These are phyloP conservation scores for Cucurbita argyrosperma DNA, from an alignment of 306 rosid genomes.

Conservation along the genomic window DNA sequence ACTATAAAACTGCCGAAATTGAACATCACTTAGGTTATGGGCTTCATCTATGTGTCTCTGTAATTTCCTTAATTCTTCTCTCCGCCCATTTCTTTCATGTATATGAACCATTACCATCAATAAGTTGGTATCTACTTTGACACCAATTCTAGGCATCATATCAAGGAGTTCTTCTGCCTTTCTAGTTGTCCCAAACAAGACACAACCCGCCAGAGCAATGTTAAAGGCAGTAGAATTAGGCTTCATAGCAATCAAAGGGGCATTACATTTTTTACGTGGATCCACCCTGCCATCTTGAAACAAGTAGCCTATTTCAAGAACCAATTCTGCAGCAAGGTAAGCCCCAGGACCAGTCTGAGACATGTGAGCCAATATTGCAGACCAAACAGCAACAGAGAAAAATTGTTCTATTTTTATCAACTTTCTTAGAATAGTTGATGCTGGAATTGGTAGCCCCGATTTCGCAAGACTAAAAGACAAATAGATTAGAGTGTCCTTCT, in stretches of 20 bases:
- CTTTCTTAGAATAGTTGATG: slow-evolving; percentile 61
- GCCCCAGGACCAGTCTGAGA: slow-evolving; percentile 62
- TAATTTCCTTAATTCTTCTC: slow-evolving; percentile 65
- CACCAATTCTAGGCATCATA: slow-evolving; percentile 69
- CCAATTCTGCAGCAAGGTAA: slow-evolving; percentile 67
- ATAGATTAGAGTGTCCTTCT: slow-evolving; percentile 56
- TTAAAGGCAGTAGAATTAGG: slow-evolving; percentile 55
- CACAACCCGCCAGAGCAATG: slow-evolving; percentile 69
- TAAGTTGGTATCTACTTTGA: slow-evolving; percentile 50
- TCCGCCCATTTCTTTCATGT: slow-evolving; percentile 65
- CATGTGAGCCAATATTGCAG: slow-evolving; percentile 66
- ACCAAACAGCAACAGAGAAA: slow-evolving; percentile 66
- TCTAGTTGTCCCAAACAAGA: slow-evolving; percentile 50
- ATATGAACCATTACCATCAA: slow-evolving; percentile 59
- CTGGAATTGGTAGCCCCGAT: slow-evolving; percentile 40
- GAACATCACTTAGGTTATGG: slow-evolving; percentile 44
- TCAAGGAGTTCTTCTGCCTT: slow-evolving; percentile 85
- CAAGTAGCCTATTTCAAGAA: slow-evolving; percentile 75
- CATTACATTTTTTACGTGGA: slow-evolving; percentile 58
- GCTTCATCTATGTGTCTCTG: slow-evolving; percentile 61
- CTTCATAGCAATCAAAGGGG: slow-evolving; percentile 62
- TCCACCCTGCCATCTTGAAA: slow-evolving; percentile 75
- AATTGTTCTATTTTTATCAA: slow-evolving; percentile 47
- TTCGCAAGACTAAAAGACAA: slow-evolving; percentile 63
- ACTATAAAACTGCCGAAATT: slow-evolving; percentile 54